phyloP scores from a whole-genome alignment of 1,139 yeast genomes.

The Candida sanyaensis region DNA sequence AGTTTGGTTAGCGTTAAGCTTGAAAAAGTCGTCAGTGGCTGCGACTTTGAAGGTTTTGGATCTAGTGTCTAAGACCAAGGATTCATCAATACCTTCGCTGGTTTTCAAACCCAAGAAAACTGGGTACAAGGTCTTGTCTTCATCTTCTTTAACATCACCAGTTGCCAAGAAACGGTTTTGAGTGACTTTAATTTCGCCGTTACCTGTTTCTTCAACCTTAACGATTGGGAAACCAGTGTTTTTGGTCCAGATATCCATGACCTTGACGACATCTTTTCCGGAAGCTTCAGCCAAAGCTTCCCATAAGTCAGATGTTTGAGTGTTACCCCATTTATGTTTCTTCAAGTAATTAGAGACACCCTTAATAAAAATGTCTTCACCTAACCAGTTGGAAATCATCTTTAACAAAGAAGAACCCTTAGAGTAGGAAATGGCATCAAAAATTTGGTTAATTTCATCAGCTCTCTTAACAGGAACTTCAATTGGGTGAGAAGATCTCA shows the following conservation, averaged over 20 bases:
- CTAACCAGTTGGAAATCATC: constrained; percentile 75
- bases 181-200: constrained; percentile 50
- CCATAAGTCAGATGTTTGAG: constrained; percentile 84
- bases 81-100: constrained; percentile 62
- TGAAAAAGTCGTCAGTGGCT: constrained; percentile 58
- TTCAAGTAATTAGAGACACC: constrained; percentile 78
- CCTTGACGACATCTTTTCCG: constrained; percentile 72
- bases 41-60: constrained; percentile 48
- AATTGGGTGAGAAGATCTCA: constrained; percentile 58
- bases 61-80: constrained; percentile 58
- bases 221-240: constrained; percentile 83
- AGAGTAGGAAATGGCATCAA: constrained; percentile 66
- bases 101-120: constrained; percentile 81
- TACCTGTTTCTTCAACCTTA: constrained; percentile 49
- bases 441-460: constrained; percentile 57
- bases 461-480: constrained; percentile 59
- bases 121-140: constrained; percentile 66
- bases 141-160: constrained; percentile 78
- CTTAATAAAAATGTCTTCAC: constrained; percentile 66
- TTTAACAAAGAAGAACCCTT: constrained; percentile 81
- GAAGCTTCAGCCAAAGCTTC: constrained; percentile 71
- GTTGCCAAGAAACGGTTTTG: constrained; percentile 82
- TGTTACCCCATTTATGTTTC: constrained; percentile 76
- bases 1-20: constrained; percentile 79
- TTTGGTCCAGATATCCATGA: constrained; percentile 86